Evolutionary conservation across 2,329 filamentous ascomycete species (phyloP).

Genomic region (Penicillium olsonii): DNA sequence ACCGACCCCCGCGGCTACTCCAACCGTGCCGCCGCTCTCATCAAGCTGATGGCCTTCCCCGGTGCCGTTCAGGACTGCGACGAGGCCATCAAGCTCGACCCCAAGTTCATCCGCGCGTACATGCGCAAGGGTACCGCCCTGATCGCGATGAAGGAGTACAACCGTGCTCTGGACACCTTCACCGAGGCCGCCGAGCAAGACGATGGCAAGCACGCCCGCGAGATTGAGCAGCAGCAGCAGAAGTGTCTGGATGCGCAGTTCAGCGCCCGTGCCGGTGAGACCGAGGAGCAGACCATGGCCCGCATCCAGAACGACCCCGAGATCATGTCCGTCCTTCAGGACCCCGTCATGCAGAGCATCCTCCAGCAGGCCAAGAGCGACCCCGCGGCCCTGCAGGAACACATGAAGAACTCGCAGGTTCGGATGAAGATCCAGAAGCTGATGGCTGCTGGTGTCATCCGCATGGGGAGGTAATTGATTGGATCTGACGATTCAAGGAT

Average conservation of each 20-base stretch:
- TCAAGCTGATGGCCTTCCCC: constrained; percentile 95
- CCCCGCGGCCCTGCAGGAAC: constrained; percentile 88
- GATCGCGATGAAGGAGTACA: constrained; percentile 98
- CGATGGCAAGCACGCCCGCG: constrained; percentile 76
- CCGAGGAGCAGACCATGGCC: constrained; percentile 92
- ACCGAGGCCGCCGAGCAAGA: constrained; percentile 78
- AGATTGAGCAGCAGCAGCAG: constrained; percentile 92
- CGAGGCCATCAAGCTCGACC: constrained; percentile 84
- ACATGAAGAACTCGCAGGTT: constrained; percentile 91
- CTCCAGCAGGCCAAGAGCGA: constrained; percentile 95
- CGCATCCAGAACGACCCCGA: constrained; percentile 88
- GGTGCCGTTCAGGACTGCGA: constrained; percentile 92
- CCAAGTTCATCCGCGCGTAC: constrained; percentile 92
- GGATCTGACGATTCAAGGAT: neutral
- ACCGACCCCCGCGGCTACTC: constrained; percentile 92
- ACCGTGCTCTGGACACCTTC: constrained; percentile 87
- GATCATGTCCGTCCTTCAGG: constrained; percentile 90
- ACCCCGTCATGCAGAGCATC: constrained; percentile 97
- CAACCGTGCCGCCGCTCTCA: constrained; percentile 94
- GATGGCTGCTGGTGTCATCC: constrained; percentile 88
- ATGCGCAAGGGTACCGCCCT: constrained; percentile 94
- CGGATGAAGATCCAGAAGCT: constrained; percentile 91
- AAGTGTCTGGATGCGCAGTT: constrained; percentile 93
- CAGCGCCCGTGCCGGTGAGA: constrained; percentile 86
- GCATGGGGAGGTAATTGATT: constrained; percentile 60